Evolutionary conservation across 345 rosid species (phyloP), one percentile per base, ranked within the genome.

Genomic region (Kernera saxatilis): DNA sequence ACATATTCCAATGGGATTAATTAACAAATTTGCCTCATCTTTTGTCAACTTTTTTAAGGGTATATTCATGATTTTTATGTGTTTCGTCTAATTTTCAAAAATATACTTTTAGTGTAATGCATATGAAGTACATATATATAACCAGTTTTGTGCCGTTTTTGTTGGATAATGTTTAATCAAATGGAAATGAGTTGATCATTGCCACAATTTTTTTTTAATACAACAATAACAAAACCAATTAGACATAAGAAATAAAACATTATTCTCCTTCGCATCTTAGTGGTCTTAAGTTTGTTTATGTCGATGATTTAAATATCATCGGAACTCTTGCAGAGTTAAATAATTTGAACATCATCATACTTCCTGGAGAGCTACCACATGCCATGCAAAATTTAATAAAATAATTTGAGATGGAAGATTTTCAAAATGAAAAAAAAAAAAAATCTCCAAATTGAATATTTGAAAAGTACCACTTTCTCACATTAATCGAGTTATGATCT

Each of bases 1-100:
- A 74, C 63, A 51, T 23, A 67, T 67, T 74, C 56, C 78, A 30
- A 74, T 67, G 73, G 9, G 48, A n/a, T 67, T 59, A 67, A 29
- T 56, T 46, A 57, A 46, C 51, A 25, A 45, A 65, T 14, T 36
- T 56, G 2, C 3, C 18, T 4, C 40, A 72, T 72, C 35, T 53
- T 27, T 40, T 52, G 70, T 40, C 45, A 17, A 59, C 18, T 8
- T 48, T 48, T 13, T 18, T 39, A 49, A 37, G 41, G 17, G 10
- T 37, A 48, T 36, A 36, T 48, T n/a, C 50, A 45, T 69, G 36
- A 1, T 27, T 5, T 27, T 40, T 4, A 21, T 29, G 23, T 6
- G 13, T 32, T 45, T 46, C 11, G 66, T 17, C 54, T 29, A 43
- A 23, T 63, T 30, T 21, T 37, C 3, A 30, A 8, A 10, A 13